phyloP scores from a whole-genome alignment of 2,329 filamentous ascomycete genomes.

The Curvularia sp. region DNA sequence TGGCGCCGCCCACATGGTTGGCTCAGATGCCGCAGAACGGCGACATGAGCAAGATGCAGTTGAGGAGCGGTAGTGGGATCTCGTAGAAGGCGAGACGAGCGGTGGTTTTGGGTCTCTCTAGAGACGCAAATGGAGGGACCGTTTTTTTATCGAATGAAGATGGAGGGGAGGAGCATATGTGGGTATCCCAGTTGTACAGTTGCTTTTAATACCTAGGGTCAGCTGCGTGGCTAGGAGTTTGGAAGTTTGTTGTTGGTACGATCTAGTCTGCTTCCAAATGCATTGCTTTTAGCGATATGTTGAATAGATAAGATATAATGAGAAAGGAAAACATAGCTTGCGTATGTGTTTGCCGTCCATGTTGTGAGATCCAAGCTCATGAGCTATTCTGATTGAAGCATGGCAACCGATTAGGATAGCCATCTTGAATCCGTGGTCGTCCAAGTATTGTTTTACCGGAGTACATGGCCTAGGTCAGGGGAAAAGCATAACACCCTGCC shows the following conservation, averaged over 20 bases:
- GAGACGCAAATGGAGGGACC: not conserved
- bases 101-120: not conserved
- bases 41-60: constrained; percentile 29
- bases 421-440: not conserved
- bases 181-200: constrained; percentile 4
- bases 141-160: not conserved
- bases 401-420: not conserved
- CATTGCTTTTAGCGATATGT: not conserved
- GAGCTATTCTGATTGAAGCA: not conserved
- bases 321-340: not conserved
- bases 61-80: constrained; percentile 40
- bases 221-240: constrained; percentile 11
- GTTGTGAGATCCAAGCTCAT: not conserved
- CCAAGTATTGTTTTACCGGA: not conserved
- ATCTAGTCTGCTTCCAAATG: not conserved
- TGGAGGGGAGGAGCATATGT: not conserved
- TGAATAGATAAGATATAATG: not conserved
- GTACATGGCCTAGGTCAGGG: not conserved
- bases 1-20: constrained; percentile 78
- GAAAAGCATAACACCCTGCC: not conserved
- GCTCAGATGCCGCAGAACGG: constrained; percentile 58
- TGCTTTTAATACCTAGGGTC: constrained; percentile 18
- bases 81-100: constrained; percentile 8
- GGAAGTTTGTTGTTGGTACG: not conserved
- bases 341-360: not conserved